phyloP scores from a whole-genome alignment of 352 stramenopile genomes.

The Globisporangium spinosum region DNA sequence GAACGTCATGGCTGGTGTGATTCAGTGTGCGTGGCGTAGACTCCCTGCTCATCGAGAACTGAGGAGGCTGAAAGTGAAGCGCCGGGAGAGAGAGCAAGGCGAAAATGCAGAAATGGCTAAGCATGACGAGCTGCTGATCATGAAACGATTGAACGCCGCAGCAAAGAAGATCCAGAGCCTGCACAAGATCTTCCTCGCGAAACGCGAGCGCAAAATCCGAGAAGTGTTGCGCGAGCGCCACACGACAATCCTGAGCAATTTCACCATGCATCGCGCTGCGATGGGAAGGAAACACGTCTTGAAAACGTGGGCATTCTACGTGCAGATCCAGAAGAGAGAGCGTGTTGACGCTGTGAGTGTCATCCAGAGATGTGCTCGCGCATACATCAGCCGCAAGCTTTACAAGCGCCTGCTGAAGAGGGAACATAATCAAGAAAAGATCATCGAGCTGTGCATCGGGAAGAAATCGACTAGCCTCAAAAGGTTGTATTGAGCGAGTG shows the following conservation, averaged over 20 bases:
- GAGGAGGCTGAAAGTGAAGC: slow-evolving; percentile 21
- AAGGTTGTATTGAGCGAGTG: slow-evolving; percentile 21
- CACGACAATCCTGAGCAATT: slow-evolving; percentile 34
- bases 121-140: slow-evolving; percentile 43
- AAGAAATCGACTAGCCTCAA: slow-evolving; percentile 21
- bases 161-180: slow-evolving; percentile 54
- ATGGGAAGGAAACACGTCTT: slow-evolving; percentile 29
- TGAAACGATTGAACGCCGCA: slow-evolving; percentile 32
- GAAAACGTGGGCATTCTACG: slow-evolving; percentile 35
- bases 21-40: slow-evolving; percentile 50
- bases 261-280: slow-evolving; percentile 30
- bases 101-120: slow-evolving; percentile 37
- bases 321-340: slow-evolving; percentile 31
- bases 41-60: slow-evolving; percentile 26
- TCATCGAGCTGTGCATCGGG: slow-evolving; percentile 38
- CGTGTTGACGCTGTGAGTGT: slow-evolving; percentile 24
- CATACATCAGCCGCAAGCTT: slow-evolving; percentile 31
- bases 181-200: slow-evolving; percentile 34
- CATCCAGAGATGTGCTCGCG: slow-evolving; percentile 42
- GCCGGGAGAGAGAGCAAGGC: slow-evolving; percentile 28
- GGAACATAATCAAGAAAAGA: slow-evolving; percentile 33
- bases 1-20: slow-evolving; percentile 25
- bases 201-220: slow-evolving; percentile 29
- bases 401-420: slow-evolving; percentile 35
- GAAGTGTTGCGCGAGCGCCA: slow-evolving; percentile 34